phyloP scores from a whole-genome alignment of 257 asterid genomes.

The Solanum ossicruentum region DNA sequence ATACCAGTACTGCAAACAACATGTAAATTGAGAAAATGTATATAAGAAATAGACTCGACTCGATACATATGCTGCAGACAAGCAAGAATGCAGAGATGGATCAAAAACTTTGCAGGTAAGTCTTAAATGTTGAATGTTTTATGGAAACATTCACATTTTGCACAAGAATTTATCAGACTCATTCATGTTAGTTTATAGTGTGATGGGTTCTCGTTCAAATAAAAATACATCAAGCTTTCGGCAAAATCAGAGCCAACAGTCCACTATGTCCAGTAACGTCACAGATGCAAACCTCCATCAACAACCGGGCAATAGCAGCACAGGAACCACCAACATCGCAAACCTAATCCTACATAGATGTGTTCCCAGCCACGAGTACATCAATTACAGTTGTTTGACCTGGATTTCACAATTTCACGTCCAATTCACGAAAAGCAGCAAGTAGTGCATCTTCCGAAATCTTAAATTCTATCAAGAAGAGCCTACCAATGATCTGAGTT shows the following conservation, averaged over 20 bases:
- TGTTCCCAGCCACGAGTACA: background rate
- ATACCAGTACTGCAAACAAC: background rate
- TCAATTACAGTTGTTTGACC: background rate
- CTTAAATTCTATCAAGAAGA: background rate
- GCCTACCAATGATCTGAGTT: background rate
- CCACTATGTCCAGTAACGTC: background rate
- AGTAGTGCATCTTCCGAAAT: background rate
- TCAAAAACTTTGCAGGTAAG: background rate
- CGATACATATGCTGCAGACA: background rate
- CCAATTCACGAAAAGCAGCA: background rate
- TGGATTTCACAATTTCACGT: background rate
- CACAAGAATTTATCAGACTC: background rate
- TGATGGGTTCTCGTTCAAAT: background rate
- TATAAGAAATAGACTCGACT: background rate
- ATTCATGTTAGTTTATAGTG: background rate
- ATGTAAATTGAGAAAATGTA: background rate
- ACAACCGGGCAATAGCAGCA: background rate
- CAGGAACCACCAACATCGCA: background rate
- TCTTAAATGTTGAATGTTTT: background rate
- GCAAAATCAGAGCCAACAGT: background rate
- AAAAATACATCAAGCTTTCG: background rate
- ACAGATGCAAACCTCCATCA: background rate
- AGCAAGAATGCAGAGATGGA: background rate
- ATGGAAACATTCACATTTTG: background rate
- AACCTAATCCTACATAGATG: background rate